A percentile compares a stretch with the other conserved stretches of the same genome.
phyloP scores from a whole-genome alignment of 2,329 filamentous ascomycete species.

The Phyllosticta capitalensis region DNA sequence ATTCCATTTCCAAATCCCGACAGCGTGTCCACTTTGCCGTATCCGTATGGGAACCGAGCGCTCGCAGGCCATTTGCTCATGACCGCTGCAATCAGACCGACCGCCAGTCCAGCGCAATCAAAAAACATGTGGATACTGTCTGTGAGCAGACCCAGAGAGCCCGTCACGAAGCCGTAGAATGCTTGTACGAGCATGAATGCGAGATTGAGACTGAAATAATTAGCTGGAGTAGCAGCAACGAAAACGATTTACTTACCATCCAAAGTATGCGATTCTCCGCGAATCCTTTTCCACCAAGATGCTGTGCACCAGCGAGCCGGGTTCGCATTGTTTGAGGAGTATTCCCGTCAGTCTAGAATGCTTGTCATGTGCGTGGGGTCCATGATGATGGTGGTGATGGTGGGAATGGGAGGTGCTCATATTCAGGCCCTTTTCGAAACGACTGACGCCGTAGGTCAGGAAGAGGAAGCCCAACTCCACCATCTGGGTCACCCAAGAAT shows the following conservation, averaged over 20 bases:
- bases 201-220: slow-evolving; percentile 65
- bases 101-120: slow-evolving; percentile 83
- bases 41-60: slow-evolving; percentile 82
- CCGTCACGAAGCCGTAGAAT: slow-evolving; percentile 86
- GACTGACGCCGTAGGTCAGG: slow-evolving; percentile 11
- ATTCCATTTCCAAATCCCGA: slow-evolving; percentile 96
- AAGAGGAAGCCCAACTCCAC: not conserved
- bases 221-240: not conserved
- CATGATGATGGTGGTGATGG: slow-evolving; percentile 14
- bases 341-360: slow-evolving; percentile 63
- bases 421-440: not conserved
- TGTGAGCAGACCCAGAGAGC: slow-evolving; percentile 87
- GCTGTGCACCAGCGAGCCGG: slow-evolving; percentile 70
- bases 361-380: slow-evolving; percentile 28
- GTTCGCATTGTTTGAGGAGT: slow-evolving; percentile 59
- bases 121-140: slow-evolving; percentile 99
- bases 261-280: slow-evolving; percentile 93
- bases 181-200: slow-evolving; percentile 90
- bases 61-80: slow-evolving; percentile 96
- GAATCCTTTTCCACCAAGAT: slow-evolving; percentile 89
- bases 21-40: slow-evolving; percentile 92
- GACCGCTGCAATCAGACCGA: slow-evolving; percentile 84
- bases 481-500: slow-evolving; percentile 10
- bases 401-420: slow-evolving; percentile 1
- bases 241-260: slow-evolving; percentile 52